Percentiles rank a stretch among this genome's conserved stretches.
Evolutionary conservation across 2,329 filamentous ascomycete species (phyloP).

Genomic region (Diaporthe longicolla): DNA sequence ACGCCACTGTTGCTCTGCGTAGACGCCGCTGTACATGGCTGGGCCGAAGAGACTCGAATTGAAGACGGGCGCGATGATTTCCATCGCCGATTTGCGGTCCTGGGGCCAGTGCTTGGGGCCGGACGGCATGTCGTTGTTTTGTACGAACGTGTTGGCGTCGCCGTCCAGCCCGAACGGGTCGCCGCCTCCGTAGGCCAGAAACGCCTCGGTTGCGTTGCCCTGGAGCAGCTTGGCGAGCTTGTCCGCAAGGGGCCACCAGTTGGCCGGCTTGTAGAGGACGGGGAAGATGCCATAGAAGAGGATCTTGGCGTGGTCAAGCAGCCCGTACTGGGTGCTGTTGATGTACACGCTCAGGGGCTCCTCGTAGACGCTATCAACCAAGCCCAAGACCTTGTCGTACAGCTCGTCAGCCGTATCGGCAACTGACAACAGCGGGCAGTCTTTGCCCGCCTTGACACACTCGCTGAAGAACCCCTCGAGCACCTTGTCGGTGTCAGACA

Average conservation of each 20-base stretch:
- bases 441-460: conserved; percentile 62
- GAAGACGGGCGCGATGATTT: conserved; percentile 52
- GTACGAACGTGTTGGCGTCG: conserved; percentile 50
- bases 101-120: conserved; percentile 53
- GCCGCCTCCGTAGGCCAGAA: conserved; percentile 51
- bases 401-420: conserved; percentile 55
- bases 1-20: conserved; percentile 51
- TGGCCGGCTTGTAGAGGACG: conserved; percentile 55
- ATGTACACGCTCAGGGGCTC: conserved; percentile 60
- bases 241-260: conserved; percentile 55
- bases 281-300: conserved; percentile 56
- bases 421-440: conserved; percentile 58
- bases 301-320: conserved; percentile 54
- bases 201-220: conserved; percentile 58
- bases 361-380: conserved; percentile 52
- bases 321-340: conserved; percentile 56
- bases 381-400: conserved; percentile 50
- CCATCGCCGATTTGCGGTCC: conserved; percentile 51
- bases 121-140: conserved; percentile 51
- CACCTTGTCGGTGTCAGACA: conserved; percentile 60
- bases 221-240: conserved; percentile 53
- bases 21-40: conserved; percentile 47
- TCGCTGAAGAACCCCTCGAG: conserved; percentile 59
- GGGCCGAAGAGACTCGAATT: conserved; percentile 52
- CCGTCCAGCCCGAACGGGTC: conserved; percentile 44